Conservation (phyloP, 2,329 filamentous ascomycete species). For the Fusarium siculi region DNA sequence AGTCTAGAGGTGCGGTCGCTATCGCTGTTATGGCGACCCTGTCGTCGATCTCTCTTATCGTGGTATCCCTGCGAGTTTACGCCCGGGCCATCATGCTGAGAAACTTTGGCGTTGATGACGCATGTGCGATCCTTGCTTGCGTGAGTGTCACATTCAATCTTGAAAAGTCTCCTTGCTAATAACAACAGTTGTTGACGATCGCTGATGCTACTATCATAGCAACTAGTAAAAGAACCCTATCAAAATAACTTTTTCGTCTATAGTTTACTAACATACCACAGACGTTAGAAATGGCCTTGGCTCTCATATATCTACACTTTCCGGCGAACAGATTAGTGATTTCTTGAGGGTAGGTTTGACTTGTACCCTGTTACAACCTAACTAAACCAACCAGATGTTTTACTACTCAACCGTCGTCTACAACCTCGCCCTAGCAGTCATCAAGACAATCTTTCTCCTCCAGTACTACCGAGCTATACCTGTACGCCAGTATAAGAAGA, state of each 20-base stretch:
- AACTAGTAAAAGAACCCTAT: not conserved
- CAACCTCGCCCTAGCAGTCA: not conserved
- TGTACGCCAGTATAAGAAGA: not conserved
- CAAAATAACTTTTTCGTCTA: rapidly evolving
- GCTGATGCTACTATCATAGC: not conserved
- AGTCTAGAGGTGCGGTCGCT: not conserved
- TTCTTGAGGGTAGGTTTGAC: not conserved
- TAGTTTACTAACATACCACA: rapidly evolving
- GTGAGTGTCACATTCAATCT: not conserved
- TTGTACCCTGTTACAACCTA: rapidly evolving
- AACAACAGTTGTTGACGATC: not conserved
- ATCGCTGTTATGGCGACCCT: not conserved
- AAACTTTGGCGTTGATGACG: not conserved
- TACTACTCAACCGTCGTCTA: not conserved
- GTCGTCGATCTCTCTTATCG: not conserved
- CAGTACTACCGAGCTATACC: not conserved
- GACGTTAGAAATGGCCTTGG: not conserved
- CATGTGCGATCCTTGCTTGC: not conserved
- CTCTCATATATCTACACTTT: not conserved
- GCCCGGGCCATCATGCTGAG: not conserved
- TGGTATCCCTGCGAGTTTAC: not conserved
- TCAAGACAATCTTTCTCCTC: not conserved
- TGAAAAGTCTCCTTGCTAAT: not conserved
- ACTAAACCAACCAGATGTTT: not conserved
- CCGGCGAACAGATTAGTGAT: not conserved